Percentiles rank a stretch among this genome's conserved stretches.
phyloP scores from a whole-genome alignment of 2,329 filamentous ascomycete genomes.

The Sarocladium kiliense region DNA sequence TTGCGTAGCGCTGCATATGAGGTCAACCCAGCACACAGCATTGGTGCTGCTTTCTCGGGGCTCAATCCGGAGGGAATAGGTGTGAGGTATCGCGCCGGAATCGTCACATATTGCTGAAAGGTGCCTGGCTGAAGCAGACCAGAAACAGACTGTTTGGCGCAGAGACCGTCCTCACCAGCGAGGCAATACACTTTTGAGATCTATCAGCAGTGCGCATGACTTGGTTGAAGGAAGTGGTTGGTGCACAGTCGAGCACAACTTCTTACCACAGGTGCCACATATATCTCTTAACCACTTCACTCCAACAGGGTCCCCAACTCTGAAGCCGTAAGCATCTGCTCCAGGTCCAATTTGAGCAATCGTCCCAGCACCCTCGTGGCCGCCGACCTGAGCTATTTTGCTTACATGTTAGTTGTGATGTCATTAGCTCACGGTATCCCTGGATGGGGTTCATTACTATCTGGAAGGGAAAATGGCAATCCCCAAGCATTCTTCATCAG shows the following conservation, averaged over 20 bases:
- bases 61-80: conserved; percentile 14
- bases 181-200: neutral
- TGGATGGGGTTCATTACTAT: neutral
- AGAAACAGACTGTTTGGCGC: conserved; percentile 14
- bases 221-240: no score
- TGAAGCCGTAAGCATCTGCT: conserved; percentile 48
- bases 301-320: conserved; percentile 63
- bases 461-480: neutral
- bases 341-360: conserved; percentile 61
- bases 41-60: neutral
- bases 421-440: no score
- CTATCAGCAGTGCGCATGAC: neutral
- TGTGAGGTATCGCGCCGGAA: conserved; percentile 33
- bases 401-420: neutral
- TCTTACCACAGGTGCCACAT: conserved; percentile 43
- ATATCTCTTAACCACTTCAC: conserved; percentile 62
- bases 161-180: conserved; percentile 3
- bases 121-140: conserved; percentile 19
- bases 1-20: neutral
- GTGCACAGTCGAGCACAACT: no score
- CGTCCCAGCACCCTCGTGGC: conserved; percentile 63
- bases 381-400: conserved; percentile 40
- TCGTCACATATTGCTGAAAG: conserved; percentile 17
- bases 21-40: neutral
- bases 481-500: conserved; percentile 7